phyloP scores from a whole-genome alignment of 2,329 filamentous ascomycete genomes.

The Ceratocystis smalleyi region DNA sequence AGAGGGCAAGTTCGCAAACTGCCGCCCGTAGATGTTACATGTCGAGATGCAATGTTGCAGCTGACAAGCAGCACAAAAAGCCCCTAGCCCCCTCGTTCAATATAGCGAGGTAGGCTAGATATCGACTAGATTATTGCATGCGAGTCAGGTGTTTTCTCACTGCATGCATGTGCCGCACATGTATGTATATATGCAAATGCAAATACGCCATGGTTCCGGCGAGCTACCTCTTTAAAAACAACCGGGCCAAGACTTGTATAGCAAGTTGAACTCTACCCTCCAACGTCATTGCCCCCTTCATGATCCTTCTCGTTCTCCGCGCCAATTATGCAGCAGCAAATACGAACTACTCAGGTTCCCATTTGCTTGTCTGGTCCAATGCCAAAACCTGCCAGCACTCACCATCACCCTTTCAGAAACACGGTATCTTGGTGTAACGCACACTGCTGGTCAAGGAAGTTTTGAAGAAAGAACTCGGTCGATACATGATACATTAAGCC shows the following conservation, averaged over 20 bases:
- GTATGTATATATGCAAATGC: not conserved
- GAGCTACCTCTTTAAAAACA: not conserved
- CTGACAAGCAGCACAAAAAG: not conserved
- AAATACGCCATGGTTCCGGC: not conserved
- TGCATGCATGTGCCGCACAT: not conserved
- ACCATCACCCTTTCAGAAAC: not conserved
- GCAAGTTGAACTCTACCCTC: not conserved
- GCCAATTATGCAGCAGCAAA: not conserved
- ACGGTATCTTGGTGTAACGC: not conserved
- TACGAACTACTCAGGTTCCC: not conserved
- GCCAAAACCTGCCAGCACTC: not conserved
- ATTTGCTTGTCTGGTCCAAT: not conserved
- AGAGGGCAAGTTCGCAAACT: too few relatives aligned
- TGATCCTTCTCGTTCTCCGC: not conserved
- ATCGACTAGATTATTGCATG: not conserved
- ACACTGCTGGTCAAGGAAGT: not conserved
- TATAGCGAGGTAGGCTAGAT: not conserved
- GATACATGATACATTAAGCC: not conserved
- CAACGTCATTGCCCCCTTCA: not conserved
- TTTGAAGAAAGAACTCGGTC: not conserved
- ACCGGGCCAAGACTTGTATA: not conserved
- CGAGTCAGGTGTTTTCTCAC: not conserved
- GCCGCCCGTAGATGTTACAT: not conserved
- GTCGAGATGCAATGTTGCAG: not conserved
- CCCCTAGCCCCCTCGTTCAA: not conserved